Percentiles rank a stretch among this genome's conserved stretches.
These are phyloP conservation scores for Talaromyces ruber DNA, from an alignment of 495 filamentous ascomycete species.

Conservation along the genomic window DNA sequence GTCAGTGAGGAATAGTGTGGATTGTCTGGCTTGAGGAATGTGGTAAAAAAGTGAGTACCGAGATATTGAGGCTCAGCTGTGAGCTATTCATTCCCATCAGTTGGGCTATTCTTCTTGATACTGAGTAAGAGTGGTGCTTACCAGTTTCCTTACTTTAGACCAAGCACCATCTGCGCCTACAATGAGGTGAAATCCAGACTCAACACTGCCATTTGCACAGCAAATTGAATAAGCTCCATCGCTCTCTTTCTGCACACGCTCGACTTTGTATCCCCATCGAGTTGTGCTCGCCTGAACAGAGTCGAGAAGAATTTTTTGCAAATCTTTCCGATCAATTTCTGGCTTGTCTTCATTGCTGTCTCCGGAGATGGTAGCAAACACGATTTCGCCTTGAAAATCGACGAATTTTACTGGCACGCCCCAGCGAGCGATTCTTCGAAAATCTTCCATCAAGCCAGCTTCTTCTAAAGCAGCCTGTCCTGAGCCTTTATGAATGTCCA, in stretches of 20 bases:
- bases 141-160: background rate
- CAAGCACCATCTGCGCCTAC: background rate
- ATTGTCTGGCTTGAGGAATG: background rate
- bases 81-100: background rate
- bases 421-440: constrained; percentile 26
- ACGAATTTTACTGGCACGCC: background rate
- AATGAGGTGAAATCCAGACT: background rate
- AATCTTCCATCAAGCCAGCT: constrained; percentile 40
- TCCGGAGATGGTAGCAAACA: background rate
- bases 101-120: background rate
- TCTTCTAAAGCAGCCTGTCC: constrained; percentile 42
- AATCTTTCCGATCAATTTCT: constrained; percentile 30
- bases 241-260: background rate
- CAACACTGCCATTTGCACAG: constrained; percentile 18
- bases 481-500: constrained; percentile 44
- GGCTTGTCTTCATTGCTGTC: constrained; percentile 29
- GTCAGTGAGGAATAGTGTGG: background rate
- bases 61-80: background rate
- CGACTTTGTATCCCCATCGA: constrained; percentile 6
- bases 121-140: background rate
- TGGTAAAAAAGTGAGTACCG: background rate
- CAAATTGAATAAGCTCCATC: background rate
- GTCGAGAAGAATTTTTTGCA: constrained; percentile 36
- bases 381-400: background rate
- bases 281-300: constrained; percentile 26